These are phyloP conservation scores for Eucalyptus tenuipes DNA, from an alignment of 345 rosid genomes.

Conservation along the genomic window DNA sequence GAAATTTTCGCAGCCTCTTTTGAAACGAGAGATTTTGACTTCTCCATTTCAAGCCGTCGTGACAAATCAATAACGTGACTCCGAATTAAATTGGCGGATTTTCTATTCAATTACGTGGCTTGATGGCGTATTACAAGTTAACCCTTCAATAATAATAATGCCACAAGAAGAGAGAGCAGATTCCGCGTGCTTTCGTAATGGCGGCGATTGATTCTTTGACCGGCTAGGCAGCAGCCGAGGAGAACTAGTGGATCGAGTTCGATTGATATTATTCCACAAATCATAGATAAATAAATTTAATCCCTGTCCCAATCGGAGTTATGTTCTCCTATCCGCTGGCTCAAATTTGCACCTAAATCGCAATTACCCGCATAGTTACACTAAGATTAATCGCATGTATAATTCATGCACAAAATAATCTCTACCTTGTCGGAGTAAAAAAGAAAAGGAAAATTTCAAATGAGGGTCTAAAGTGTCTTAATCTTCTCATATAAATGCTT, in stretches of 20 bases:
- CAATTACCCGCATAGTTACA: not conserved
- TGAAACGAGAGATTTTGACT: not conserved
- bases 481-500: too few species aligned
- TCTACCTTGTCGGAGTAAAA: not conserved
- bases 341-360: not conserved
- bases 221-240: not conserved
- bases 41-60: not conserved
- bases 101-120: not conserved
- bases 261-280: not conserved
- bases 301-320: not conserved
- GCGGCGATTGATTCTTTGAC: not conserved
- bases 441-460: too few species aligned
- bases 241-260: not conserved
- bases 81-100: not conserved
- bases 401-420: not conserved
- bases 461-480: fast-evolving
- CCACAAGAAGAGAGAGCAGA: not conserved
- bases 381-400: fast-evolving
- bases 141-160: not conserved
- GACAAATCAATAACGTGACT: not conserved
- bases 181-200: not conserved
- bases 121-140: not conserved
- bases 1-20: not conserved
- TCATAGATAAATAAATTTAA: not conserved
- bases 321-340: not conserved